These are phyloP conservation scores for Solanum lignicaule DNA, from an alignment of 257 asterid species.

Conservation along the genomic window DNA sequence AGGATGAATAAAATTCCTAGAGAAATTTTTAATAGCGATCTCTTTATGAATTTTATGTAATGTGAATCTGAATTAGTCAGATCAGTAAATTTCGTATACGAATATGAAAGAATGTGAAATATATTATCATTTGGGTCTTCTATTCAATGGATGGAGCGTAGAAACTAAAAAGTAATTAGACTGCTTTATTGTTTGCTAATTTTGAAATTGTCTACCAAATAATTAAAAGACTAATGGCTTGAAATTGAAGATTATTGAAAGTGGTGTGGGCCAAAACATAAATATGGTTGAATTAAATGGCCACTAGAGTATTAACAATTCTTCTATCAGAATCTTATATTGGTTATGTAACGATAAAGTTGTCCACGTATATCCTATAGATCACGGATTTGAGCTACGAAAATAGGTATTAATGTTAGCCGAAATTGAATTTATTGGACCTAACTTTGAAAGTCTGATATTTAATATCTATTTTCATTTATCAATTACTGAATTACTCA, in stretches of 20 bases:
- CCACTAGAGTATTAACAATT: neutral
- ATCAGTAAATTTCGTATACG: neutral
- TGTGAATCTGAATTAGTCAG: neutral
- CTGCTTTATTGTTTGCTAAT: neutral
- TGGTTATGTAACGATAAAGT: neutral
- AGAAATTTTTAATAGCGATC: neutral
- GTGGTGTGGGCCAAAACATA: neutral
- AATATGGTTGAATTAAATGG: neutral
- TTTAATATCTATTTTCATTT: no score
- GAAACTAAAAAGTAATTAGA: neutral
- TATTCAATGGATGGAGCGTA: neutral
- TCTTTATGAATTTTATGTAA: neutral
- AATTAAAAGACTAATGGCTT: neutral
- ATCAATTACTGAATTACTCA: neutral
- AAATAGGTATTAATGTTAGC: neutral
- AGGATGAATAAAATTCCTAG: neutral
- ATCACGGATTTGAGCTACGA: accelerated
- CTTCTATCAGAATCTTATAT: neutral
- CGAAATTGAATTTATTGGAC: neutral
- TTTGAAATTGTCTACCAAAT: neutral
- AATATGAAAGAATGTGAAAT: neutral
- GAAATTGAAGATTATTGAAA: neutral
- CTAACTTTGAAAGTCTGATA: no score
- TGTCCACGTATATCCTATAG: neutral
- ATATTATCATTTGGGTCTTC: neutral